These are phyloP conservation scores for Hypoxylon crocopeplum DNA, from an alignment of 495 filamentous ascomycete species.

Conservation along the genomic window DNA sequence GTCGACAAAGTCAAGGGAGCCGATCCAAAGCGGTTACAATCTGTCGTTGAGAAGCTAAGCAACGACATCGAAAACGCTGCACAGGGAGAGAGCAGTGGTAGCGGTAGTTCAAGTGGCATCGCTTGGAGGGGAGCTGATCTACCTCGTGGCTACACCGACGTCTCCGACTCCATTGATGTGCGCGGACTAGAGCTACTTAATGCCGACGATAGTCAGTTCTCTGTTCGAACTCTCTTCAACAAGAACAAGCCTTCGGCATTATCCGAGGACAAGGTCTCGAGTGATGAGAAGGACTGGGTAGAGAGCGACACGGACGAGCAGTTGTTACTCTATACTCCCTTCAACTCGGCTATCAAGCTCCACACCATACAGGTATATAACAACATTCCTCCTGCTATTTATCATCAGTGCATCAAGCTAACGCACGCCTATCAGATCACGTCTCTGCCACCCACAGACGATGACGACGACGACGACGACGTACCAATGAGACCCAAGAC, in stretches of 20 bases:
- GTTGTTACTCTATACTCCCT: conserved; percentile 91
- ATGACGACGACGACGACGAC: conserved; percentile 70
- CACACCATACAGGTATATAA: conserved; percentile 72
- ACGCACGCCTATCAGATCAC: conserved; percentile 66
- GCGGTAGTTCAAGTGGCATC: conserved; percentile 50
- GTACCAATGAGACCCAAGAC: conserved; percentile 84
- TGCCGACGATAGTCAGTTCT: conserved; percentile 71
- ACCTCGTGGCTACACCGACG: conserved; percentile 81
- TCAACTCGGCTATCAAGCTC: conserved; percentile 86
- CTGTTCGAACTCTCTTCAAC: conserved; percentile 76
- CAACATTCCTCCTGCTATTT: not conserved
- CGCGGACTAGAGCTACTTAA: conserved; percentile 89
- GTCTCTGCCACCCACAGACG: conserved; percentile 69
- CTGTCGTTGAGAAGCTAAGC: conserved; percentile 74
- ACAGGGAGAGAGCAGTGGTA: conserved; percentile 54
- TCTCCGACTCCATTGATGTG: conserved; percentile 80
- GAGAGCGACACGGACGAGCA: conserved; percentile 99
- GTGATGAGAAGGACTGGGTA: conserved; percentile 78
- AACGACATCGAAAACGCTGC: conserved; percentile 66
- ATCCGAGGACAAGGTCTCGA: conserved; percentile 64
- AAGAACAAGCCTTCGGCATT: conserved; percentile 68
- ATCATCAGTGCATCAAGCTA: conserved; percentile 26
- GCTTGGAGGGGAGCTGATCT: conserved; percentile 75
- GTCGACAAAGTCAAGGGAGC: conserved; percentile 74
- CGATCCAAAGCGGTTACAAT: conserved; percentile 69